Base-by-base conservation (phyloP, 805 yeast genomes). In the Candida maesae region DNA sequence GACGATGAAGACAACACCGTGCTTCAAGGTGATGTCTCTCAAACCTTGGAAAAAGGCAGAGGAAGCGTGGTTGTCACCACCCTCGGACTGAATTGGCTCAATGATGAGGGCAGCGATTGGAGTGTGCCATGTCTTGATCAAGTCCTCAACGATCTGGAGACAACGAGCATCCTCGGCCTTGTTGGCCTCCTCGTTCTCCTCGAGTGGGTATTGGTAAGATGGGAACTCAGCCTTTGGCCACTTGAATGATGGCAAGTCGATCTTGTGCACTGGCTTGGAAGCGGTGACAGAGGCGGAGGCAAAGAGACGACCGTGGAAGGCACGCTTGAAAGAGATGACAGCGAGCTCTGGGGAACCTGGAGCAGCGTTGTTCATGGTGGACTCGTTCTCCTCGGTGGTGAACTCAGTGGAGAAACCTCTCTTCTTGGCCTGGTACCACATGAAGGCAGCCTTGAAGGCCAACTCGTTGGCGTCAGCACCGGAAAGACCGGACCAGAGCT, bases 171-270 rank as follows among this genome's bases (percentile, higher is more conserved):
- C 98, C 68, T 89, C 96, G 37, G 70, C 63, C 36, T 70, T 67
- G 75, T 90, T 90, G 51, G 67, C 79, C 35, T 70, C 79, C 31
- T 59, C 78, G 60, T 79, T 59, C 38, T 76, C 73, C 41, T 79
- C 90, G 58, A 89, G 74, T 44, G 98, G 98, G 65, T 88, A 90
- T 64, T 81, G 70, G 66, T 87, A 81, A 38, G 74, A 55, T 50
- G 98, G 98, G 71, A 81, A 90, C 49, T 87, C 88, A 42, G 96
- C 96, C 64, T 85, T 89, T 60, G 98, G 98, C 97, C 97, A 90
- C 59, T 86, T 78, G 71, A 90, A 90, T 6, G 95, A 80, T 46
- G 98, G 98, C 67, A 91, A 71, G 65, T 83, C 90, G 60, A 90
- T 70, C 70, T 91, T 90, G 73, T 90, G 98, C 55, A 91, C 77